Percentiles rank a stretch among this genome's conserved stretches.
Evolutionary conservation across 2,329 filamentous ascomycete species (phyloP).

Genomic region (Alternaria dauci): DNA sequence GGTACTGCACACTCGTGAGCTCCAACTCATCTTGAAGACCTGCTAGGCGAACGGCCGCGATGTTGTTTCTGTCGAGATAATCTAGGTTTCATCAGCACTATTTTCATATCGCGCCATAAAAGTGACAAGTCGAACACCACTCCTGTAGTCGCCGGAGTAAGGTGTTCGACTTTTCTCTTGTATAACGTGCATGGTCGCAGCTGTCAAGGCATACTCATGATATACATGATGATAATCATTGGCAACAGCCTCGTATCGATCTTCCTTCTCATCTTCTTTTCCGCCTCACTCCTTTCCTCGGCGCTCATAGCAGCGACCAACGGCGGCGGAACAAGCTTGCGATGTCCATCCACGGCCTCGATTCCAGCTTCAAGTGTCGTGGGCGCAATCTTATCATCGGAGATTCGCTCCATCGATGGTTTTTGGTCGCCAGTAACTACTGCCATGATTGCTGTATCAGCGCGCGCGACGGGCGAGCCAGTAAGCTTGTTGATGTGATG

Average conservation of each 20-base stretch:
- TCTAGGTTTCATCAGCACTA: neutral
- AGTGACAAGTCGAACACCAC: too few species aligned
- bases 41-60: slow-evolving; percentile 69
- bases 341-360: slow-evolving; percentile 14
- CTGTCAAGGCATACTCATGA: slow-evolving; percentile 70
- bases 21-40: slow-evolving; percentile 69
- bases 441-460: slow-evolving; percentile 24
- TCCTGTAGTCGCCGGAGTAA: too few species aligned
- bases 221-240: slow-evolving; percentile 77
- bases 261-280: slow-evolving; percentile 71
- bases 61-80: slow-evolving; percentile 68
- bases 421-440: slow-evolving; percentile 33
- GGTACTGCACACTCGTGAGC: slow-evolving; percentile 67
- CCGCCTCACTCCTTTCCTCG: slow-evolving; percentile 62
- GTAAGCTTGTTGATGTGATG: neutral
- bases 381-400: slow-evolving; percentile 27
- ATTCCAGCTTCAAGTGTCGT: slow-evolving; percentile 22
- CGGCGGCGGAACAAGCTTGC: slow-evolving; percentile 43
- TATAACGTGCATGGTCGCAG: neutral
- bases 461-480: neutral
- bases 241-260: slow-evolving; percentile 74
- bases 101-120: neutral
- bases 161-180: too few species aligned
- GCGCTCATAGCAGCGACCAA: slow-evolving; percentile 56
- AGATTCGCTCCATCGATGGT: slow-evolving; percentile 30